Conservation (phyloP, 1,284 basidiomycete genomes). For the Leccinum pseudoinsigne region DNA sequence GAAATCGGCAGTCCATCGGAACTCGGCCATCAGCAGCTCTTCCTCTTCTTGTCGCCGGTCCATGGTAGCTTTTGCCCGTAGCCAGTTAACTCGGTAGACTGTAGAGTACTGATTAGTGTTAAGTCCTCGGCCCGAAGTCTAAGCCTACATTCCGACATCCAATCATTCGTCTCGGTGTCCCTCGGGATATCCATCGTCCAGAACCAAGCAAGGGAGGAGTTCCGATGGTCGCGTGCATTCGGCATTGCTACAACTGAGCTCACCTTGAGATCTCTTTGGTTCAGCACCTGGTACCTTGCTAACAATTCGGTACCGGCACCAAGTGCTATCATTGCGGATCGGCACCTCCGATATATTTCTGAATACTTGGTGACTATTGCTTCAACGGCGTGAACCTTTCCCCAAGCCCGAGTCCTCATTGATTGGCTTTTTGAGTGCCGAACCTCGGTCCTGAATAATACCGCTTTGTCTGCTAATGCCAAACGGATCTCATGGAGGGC, state of each 20-base stretch:
- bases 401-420: neutral
- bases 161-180: neutral
- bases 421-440: neutral
- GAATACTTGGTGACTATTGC: neutral
- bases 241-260: neutral
- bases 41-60: neutral
- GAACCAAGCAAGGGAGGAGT: neutral
- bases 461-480: neutral
- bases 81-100: constrained; percentile 6
- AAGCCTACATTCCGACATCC: constrained; percentile 6
- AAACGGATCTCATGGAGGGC: neutral
- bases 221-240: neutral
- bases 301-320: neutral
- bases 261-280: neutral
- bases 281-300: neutral
- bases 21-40: neutral
- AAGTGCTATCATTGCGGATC: neutral
- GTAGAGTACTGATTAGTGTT: neutral
- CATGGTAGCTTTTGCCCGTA: neutral
- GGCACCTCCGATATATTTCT: neutral
- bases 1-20: neutral
- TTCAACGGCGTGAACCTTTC: neutral
- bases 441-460: neutral
- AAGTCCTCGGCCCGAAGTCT: neutral
- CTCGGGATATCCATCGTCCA: neutral